Base-by-base conservation (phyloP, 1,139 yeast species). In the Diutina siamensis region DNA sequence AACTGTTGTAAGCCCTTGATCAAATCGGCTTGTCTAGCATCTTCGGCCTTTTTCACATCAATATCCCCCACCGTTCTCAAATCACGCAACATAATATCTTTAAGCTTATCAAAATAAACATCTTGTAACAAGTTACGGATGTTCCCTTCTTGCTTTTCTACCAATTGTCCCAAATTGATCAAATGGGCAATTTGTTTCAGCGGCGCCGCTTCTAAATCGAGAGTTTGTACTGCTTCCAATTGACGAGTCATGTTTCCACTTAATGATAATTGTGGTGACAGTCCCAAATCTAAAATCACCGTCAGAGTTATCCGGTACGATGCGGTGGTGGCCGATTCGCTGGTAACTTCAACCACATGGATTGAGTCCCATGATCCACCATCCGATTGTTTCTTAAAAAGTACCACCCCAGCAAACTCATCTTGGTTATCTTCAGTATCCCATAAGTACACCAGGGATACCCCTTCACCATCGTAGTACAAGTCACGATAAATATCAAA, bases 381-480 rank as follows among this genome's bases (percentile, higher is more conserved):
- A 42, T 71, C 78, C 32, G 73, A 70, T 47, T 74, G 71, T 63
- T 92, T 92, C 65, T 89, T 86, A 58, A 92, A 72, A 51, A 92
- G 69, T 13, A 82, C 89, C 8, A 88, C 97, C 10, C 98, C 98
- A 2, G 97, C 97, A 68, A 92, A 87, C 8, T 66, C 72, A 38
- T 70, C 78, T 5, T 10, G 9, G 10, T 25, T 25, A 40, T 78
- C 85, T 32, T 64, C 67, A 4, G 79, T 74, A 55, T 86, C 95
- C 98, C 98, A 92, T 45, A 92, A 68, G 59, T 92, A 92, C n/a
- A 83, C 95, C 48, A 92, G 81, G 2, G 94, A 83, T 41, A 83
- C 72, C 2, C 75, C 76, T 18, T 95, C 94, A 34, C 97, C 97
- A 61, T 89, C 97, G 61, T 88, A 92, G 67, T 92, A 92, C 55